Evolutionary conservation across 2,329 filamentous ascomycete species (phyloP).

Genomic region (Tolypocladium inflatum): DNA sequence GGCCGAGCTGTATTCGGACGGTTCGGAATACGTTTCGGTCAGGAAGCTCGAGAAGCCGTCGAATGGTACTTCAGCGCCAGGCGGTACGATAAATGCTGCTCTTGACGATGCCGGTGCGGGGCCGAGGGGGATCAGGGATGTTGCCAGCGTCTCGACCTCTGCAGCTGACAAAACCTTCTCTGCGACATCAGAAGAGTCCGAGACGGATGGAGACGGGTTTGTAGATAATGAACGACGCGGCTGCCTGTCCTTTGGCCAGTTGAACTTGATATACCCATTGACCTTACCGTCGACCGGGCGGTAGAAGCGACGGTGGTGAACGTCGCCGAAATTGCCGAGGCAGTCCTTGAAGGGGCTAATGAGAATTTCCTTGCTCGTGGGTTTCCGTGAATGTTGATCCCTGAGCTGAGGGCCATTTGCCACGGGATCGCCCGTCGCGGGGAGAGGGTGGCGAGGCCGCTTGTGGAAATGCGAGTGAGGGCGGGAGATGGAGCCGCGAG

Average conservation of each 20-base stretch:
- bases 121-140: background rate
- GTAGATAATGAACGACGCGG: background rate
- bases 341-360: slow-evolving; percentile 23
- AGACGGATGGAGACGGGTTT: background rate
- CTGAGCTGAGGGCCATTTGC: slow-evolving; percentile 2
- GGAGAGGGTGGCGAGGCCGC: slow-evolving; percentile 9
- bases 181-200: background rate
- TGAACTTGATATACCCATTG: slow-evolving; percentile 29
- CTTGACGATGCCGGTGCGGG: background rate
- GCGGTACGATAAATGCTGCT: background rate
- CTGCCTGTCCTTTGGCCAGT: slow-evolving; percentile 17
- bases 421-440: slow-evolving; percentile 3
- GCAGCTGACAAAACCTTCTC: background rate
- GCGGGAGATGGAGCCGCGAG: background rate
- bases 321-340: slow-evolving; percentile 16
- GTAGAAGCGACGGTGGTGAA: slow-evolving; percentile 12
- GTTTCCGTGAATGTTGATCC: slow-evolving; percentile 4
- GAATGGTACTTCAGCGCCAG: background rate
- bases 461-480: slow-evolving; percentile 4
- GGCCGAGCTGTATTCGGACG: background rate
- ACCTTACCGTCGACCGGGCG: slow-evolving; percentile 23
- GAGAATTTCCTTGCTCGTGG: slow-evolving; percentile 4
- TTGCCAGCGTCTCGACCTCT: background rate
- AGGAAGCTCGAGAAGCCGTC: slow-evolving; percentile 1
- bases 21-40: background rate